Base-by-base conservation (phyloP, 768 basidiomycete genomes). In the Galerina marginata region DNA sequence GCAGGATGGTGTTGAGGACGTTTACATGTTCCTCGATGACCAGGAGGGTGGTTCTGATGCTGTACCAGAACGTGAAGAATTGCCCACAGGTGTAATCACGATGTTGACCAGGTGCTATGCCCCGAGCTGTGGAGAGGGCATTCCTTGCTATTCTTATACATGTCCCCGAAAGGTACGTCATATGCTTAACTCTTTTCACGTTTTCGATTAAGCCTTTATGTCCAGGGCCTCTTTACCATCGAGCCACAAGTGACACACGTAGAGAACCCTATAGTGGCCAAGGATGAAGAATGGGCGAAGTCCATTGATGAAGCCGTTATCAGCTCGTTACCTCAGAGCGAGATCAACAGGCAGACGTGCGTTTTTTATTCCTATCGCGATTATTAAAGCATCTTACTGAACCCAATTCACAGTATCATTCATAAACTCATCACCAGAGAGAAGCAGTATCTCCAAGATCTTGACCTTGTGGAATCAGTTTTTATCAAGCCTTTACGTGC, bases 21-120 rank as follows among this genome's bases (percentile, higher is more conserved):
- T 97, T 6, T 97, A 92, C 76, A 92, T 91, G 82, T 96, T 97
- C 74, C 79, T 93, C 69, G 93, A 93, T 59, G 95, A 96, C 63
- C 81, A 84, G 40, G 88, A 89, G 56, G 88, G 88, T 25, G 74
- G 75, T 23, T 86, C 86, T 1, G 89, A 90, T 62, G 76, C 80
- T 1, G 78, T 82, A 14, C 80, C 80, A 40, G 89, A 90, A 69
- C 79, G 82, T 42, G 88, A 88, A 68, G 86, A 85, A 67, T 70
- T 96, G 9, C 95, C 95, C 1, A 96, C 93, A 0, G 95, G 92
- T 2, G 91, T 99, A 4, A 84, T 95, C 65, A 96, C 95, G 1
- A 86, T 90, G 75, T 77, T 97, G 60, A 96, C 96, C 5, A 84
- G 87, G 65, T 99, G 97, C 72, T 98, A 96, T 74, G 87, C 91